Evolutionary conservation across 1,284 basidiomycete species (phyloP), one percentile per base, ranked within the genome.

Genomic region (Ceratobasidium sp.): DNA sequence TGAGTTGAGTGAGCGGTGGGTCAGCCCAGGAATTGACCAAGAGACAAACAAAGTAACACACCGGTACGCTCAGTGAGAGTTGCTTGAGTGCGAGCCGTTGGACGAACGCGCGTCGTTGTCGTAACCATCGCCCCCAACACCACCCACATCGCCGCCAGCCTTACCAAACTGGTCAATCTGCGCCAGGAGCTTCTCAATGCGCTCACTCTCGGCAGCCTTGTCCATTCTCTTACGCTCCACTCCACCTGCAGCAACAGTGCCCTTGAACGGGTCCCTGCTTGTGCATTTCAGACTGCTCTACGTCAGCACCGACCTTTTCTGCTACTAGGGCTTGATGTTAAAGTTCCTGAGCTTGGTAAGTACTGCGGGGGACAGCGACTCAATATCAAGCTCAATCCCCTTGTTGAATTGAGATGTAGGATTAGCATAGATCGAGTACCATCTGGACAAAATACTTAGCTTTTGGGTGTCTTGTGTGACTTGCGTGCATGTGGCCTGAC

Each of bases 301-400:
- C 14, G 57, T 66, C n/a, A 67, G 57, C 3, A 46, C 73, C 44
- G 59, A 52, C 32, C 59, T 70, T 50, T 70, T 74, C 43, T 67
- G 62, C 30, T 59, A 61, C 50, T 89, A 80, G 1, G 91, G 92
- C 21, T 92, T 88, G 75, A 96, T 87, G 75, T 98, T 96, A 78
- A 94, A 95, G 82, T 96, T 96, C 85, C 98, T 98, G 35, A 98
- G 86, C 82, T 94, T 94, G 72, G 91, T 91, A 62, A 97, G 87
- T 38, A 96, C 95, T 26, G 87, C 82, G 5, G 91, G 84, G 63
- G 96, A 95, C 44, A 98, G 85, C 57, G 89, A 85, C 79, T 98
- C 96, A 77, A 98, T 98, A 82, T 98, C 96, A 57, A 98, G 88
- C 82, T 98, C 96, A 78, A 98, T 98, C 84, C 98, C 96, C 81